These are phyloP conservation scores for Moringa oleifera DNA, from an alignment of 345 rosid species.

Conservation along the genomic window DNA sequence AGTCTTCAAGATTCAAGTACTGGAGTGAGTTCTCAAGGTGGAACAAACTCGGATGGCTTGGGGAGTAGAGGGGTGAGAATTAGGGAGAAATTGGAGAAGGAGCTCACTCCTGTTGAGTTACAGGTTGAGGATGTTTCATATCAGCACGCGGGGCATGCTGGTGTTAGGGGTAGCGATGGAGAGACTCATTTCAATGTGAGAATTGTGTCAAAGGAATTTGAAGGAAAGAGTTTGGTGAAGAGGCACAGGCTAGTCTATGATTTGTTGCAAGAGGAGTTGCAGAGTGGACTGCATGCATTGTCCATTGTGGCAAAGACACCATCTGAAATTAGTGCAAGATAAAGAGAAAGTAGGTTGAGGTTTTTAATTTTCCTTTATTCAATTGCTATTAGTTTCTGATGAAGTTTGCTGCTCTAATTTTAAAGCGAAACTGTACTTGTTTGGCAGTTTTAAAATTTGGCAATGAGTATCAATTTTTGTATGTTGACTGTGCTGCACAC, in stretches of 20 bases:
- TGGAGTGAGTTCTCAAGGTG: conserved; percentile 1
- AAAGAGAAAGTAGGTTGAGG: neutral
- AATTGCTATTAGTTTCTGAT: neutral
- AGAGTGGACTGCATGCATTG: conserved; percentile 77
- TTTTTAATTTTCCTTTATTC: conserved; percentile 1
- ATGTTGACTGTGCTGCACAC: neutral
- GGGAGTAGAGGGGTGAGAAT: conserved; percentile 73
- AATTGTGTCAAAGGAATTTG: conserved; percentile 70
- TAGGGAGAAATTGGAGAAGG: conserved; percentile 60
- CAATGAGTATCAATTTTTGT: neutral
- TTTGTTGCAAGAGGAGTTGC: conserved; percentile 75
- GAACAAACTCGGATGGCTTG: conserved; percentile 22
- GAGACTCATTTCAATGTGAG: conserved; percentile 89
- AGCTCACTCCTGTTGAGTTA: conserved; percentile 60
- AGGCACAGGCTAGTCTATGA: conserved; percentile 77
- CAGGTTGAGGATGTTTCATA: conserved; percentile 80
- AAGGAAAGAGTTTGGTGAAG: conserved; percentile 90
- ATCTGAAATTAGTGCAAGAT: conserved; percentile 36
- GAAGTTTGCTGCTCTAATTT: neutral
- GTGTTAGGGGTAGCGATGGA: conserved; percentile 65
- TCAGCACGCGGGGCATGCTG: conserved; percentile 96
- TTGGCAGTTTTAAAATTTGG: neutral
- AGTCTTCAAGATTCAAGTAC: conserved; percentile 7
- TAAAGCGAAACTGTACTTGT: neutral
- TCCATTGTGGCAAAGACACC: conserved; percentile 90